Evolutionary conservation across 1,139 yeast species (phyloP).

Genomic region (Fermentozyma sake): DNA sequence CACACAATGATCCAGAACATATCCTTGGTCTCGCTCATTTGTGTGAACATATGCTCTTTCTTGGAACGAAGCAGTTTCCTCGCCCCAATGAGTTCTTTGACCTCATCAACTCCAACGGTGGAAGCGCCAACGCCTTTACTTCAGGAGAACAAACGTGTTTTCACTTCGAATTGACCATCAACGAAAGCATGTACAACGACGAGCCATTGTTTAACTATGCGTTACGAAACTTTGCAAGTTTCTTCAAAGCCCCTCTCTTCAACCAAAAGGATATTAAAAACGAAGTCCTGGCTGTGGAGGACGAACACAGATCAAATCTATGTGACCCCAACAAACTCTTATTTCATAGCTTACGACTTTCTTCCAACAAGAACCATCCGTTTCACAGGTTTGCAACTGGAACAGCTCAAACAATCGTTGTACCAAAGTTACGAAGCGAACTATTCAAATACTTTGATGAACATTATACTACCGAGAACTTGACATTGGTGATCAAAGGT

Average conservation of each 20-base stretch:
- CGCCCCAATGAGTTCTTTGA: constrained; percentile 42
- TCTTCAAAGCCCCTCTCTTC: constrained; percentile 49
- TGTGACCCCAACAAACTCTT: constrained; percentile 39
- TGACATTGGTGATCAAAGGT: constrained; percentile 57
- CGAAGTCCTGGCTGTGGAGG: constrained; percentile 58
- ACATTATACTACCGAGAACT: constrained; percentile 34
- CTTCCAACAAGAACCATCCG: constrained; percentile 40
- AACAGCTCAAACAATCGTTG: constrained; percentile 25
- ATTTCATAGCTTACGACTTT: constrained; percentile 53
- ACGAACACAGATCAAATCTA: constrained; percentile 57
- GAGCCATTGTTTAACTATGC: constrained; percentile 39
- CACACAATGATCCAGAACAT: constrained; percentile 54
- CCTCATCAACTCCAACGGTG: constrained; percentile 44
- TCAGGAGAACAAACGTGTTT: constrained; percentile 61
- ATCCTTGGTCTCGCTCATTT: constrained; percentile 66
- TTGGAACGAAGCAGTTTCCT: constrained; percentile 55
- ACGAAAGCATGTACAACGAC: constrained; percentile 15
- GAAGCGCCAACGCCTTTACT: constrained; percentile 61
- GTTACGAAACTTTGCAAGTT: constrained; percentile 47
- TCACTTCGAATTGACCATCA: constrained; percentile 54
- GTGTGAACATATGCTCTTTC: constrained; percentile 64
- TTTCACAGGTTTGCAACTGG: constrained; percentile 49
- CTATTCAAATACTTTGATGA: constrained; percentile 23
- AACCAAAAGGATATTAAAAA: constrained; percentile 33
- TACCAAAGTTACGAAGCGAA: constrained; percentile 16